Evolutionary conservation across 108 stramenopile species (phyloP).

Genomic region (Thalassiosira profunda): DNA sequence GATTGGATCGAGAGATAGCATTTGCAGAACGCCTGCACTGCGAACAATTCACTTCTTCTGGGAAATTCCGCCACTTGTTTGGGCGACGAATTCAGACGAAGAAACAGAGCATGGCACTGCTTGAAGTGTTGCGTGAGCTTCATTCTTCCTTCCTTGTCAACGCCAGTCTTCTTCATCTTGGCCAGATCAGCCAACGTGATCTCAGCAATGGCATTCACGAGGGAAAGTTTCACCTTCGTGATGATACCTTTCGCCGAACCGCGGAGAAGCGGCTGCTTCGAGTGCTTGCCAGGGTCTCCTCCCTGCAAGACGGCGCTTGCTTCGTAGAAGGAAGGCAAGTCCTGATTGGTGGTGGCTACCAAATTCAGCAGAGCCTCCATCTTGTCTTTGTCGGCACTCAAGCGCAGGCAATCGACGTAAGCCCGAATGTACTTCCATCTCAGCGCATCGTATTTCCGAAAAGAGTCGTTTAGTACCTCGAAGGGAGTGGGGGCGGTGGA

Average conservation of each 20-base stretch:
- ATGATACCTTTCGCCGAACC: slow-evolving; percentile 58
- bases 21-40: slow-evolving; percentile 68
- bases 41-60: too few relatives aligned
- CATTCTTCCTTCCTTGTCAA: slow-evolving; percentile 24
- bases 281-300: slow-evolving; percentile 41
- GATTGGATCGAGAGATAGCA: slow-evolving; percentile 55
- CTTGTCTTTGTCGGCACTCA: slow-evolving; percentile 48
- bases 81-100: slow-evolving; percentile 65
- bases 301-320: slow-evolving; percentile 72
- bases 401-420: slow-evolving; percentile 60
- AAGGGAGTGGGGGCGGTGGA: slow-evolving; percentile 68
- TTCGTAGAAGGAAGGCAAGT: slow-evolving; percentile 75
- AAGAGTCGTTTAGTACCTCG: slow-evolving; percentile 73
- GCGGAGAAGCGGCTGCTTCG: slow-evolving; percentile 50
- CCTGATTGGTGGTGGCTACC: slow-evolving; percentile 52
- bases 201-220: slow-evolving; percentile 63
- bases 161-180: slow-evolving; percentile 36
- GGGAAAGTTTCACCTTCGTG: slow-evolving; percentile 55
- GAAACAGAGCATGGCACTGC: slow-evolving; percentile 62
- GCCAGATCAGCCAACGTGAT: slow-evolving; percentile 62
- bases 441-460: slow-evolving; percentile 84
- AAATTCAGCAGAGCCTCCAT: slow-evolving; percentile 68
- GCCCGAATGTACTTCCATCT: slow-evolving; percentile 82
- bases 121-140: slow-evolving; percentile 51
- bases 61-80: slow-evolving; percentile 46